Evolutionary conservation across 1,284 basidiomycete species (phyloP), one percentile per base, ranked within the genome.

Genomic region (Clitocybe nebularis): DNA sequence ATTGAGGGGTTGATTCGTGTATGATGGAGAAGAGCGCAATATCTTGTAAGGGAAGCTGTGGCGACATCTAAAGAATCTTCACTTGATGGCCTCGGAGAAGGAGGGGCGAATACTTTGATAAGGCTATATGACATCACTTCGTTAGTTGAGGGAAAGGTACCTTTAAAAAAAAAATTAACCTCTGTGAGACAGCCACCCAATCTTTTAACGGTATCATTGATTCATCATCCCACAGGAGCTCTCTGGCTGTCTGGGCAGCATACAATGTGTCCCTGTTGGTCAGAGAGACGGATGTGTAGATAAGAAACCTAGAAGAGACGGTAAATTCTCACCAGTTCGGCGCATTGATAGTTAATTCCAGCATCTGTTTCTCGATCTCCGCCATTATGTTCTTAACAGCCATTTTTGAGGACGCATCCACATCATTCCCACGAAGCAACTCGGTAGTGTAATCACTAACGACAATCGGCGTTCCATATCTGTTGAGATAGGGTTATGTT

Each of bases 301-400:
- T 14, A 24, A 32, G 5, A 9, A 39, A 23, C 32, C 19, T 9
- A 17, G n/a, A n/a, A n/a, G n/a, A 23, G 35, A 16, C 32, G 38
- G 30, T 11, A 19, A 32, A 16, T 9, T 47, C 74, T 47, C 48
- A 82, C 84, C 86, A 89, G 55, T 89, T 80, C 1, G 74, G 74
- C 0, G 80, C 79, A 55, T 89, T 87, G 36, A 88, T 74, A 0
- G 81, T 84, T 60, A 83, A 63, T 37, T 68, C 68, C 32, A 68
- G 53, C 48, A 89, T 54, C 47, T 72, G 71, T 5, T 64, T 54
- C 52, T 79, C 71, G 5, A 87, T 71, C 20, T 68, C 66, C n/a
- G 63, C 63, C 19, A 79, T 86, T 25, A 90, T 64, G 30, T 68
- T 61, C 54, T 81, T 83, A 9, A 83, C 84, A 4, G 77, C 78